Base-by-base conservation (phyloP, 345 rosid genomes). In the Populus ilicifolia region DNA sequence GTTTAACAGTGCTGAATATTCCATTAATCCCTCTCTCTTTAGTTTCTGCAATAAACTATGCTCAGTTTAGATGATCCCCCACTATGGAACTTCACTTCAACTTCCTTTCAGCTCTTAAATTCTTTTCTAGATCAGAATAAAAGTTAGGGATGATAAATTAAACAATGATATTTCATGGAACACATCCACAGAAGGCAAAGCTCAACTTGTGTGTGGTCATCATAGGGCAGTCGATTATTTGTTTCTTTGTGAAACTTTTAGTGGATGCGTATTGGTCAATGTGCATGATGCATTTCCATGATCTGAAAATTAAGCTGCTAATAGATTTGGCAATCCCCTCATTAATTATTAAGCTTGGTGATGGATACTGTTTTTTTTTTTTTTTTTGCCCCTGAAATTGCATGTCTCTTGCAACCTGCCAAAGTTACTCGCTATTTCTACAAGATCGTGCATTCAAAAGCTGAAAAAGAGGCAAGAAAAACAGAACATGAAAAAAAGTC, bases 41-140 rank as follows among this genome's bases (percentile, higher is more conserved):
- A 64, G 36, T 48, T 48, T 74, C 12, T 54, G 14, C 27, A 61
- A 77, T 79, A 62, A 72, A 73, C 35, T 25, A 25, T 46, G 67
- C 52, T 39, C 44, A 74, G 44, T 83, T 83, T 88, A 80, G 90
- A 86, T 77, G 85, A 84, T 80, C 77, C 78, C 70, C 83, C 89
- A 86, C 84, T 80, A 79, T 14, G 43, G 72, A 80, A 75, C 79
- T 76, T 67, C 56, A 17, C 16, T 68, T 12, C 71, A 10, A 4
- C 21, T 30, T 30, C 68, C 75, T 35, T 78, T 68, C 41, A 78
- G 38, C 74, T 54, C 65, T 29, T 30, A 50, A 82, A 73, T 63
- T 71, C 76, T 44, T 25, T 5, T 23, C 25, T 18, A 39, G 69
- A 69, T 33, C 72, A 77, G 71, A 77, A 48, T 69, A 70, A 74